Evolutionary conservation across 176 grass and related monocot genomes (phyloP), one percentile per base, ranked within the genome.

Genomic region (Hyparrhenia diplandra): DNA sequence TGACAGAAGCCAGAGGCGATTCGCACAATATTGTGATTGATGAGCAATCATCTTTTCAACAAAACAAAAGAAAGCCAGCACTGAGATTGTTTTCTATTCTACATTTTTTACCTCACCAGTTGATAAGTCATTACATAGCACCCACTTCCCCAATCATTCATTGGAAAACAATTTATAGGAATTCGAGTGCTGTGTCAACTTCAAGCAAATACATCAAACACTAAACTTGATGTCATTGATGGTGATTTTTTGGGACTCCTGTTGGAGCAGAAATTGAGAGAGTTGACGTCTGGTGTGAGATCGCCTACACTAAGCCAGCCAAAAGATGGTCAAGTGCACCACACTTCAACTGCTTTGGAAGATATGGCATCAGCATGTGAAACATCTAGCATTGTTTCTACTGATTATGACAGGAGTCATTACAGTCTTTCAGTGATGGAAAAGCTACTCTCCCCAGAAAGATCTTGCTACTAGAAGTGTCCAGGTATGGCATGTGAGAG

Each of bases 71-170:
- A 93, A 82, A 85, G 66, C 74, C 25, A 80, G 80, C 80, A 90
- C 87, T 69, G 91, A 99, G 40, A 91, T 99, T 77, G 93, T 99
- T 81, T 99, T n/a, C n/a, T 90, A 42, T 99, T 99, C 77, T n/a
- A 95, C 92, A 67, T n/a, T n/a, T n/a, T 93, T 99, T 81, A 99
- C 87, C 27, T 91, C 96, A 51, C 93, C 96, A 62, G 80, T 93
- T 80, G 80, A 88, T 83, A 99, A 93, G 82, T 71, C 82, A 87
- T 74, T 73, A 29, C 40, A 79, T 45, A 57, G 86, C 24, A 68
- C 78, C 58, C 69, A 28, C 69, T 51, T 80, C 20, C 43, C 83
- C 13, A 83, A 82, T 80, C 69, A 89, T 75, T 43, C 73, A 66
- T 31, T 72, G 69, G 81, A 73, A 71, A 79, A 39, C 45, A 74